A percentile compares a stretch with the other conserved stretches of the same genome.
Evolutionary conservation across 2,329 filamentous ascomycete genomes (phyloP).

Genomic region (Claviceps arundinis): DNA sequence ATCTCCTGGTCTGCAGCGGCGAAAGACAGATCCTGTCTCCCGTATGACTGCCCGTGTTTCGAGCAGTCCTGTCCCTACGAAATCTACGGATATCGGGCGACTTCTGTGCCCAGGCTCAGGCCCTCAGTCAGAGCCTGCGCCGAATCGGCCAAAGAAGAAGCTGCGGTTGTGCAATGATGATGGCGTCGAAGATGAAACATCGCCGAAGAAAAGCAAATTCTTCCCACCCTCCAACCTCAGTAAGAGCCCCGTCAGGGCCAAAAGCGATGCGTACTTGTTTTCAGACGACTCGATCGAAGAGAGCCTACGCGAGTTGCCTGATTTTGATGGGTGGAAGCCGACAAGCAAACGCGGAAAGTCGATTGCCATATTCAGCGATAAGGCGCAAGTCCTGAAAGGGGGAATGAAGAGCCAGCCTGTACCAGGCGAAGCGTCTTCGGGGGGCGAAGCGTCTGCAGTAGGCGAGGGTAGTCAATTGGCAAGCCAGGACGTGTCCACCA

Average conservation of each 20-base stretch:
- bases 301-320: constrained; percentile 35
- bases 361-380: constrained; percentile 33
- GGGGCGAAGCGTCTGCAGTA: not conserved
- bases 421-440: not conserved
- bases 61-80: constrained; percentile 9
- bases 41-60: constrained; percentile 25
- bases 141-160: constrained; percentile 40
- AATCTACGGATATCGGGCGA: constrained; percentile 7
- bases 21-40: constrained; percentile 38
- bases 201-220: constrained; percentile 39
- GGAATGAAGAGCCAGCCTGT: constrained; percentile 7
- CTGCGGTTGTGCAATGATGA: constrained; percentile 38
- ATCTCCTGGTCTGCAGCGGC: constrained; percentile 30
- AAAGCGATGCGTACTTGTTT: constrained; percentile 31
- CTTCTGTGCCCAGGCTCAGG: constrained; percentile 3
- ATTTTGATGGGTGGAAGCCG: constrained; percentile 35
- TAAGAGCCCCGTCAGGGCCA: constrained; percentile 15
- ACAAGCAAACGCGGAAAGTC: constrained; percentile 21
- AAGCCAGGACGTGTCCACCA: not conserved
- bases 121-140: constrained; percentile 11
- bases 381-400: constrained; percentile 14
- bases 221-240: constrained; percentile 26
- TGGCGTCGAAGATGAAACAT: constrained; percentile 15
- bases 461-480: constrained; percentile 4
- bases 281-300: constrained; percentile 47